Percentiles rank a stretch among this genome's conserved stretches.
These are phyloP conservation scores for Hemisphaericaspora lyxosophila DNA, from an alignment of 1,139 yeast species.

Conservation along the genomic window DNA sequence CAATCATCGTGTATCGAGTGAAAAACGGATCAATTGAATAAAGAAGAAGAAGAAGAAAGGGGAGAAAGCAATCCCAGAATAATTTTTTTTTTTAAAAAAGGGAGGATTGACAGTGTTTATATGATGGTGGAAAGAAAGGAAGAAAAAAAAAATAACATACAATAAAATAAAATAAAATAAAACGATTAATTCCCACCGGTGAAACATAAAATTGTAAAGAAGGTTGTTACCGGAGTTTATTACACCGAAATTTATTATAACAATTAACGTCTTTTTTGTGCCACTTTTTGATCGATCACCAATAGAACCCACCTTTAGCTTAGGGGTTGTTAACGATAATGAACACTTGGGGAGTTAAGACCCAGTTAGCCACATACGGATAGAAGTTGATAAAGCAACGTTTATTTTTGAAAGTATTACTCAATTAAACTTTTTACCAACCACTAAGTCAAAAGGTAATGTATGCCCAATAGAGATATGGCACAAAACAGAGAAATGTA, in stretches of 20 bases:
- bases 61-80: background rate
- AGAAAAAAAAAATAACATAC: background rate
- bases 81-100: background rate
- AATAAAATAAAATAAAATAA: background rate
- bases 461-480: no score
- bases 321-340: no score
- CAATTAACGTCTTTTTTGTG: background rate
- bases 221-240: constrained; percentile 8
- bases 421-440: no score
- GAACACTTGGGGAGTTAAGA: no score
- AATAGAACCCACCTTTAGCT: no score
- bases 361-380: no score
- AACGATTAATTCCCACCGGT: no score
- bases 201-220: constrained; percentile 3
- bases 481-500: no score
- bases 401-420: no score
- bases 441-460: no score
- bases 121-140: background rate
- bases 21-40: background rate
- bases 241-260: constrained; percentile 6
- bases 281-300: no score
- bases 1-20: constrained; percentile 4
- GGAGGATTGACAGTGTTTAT: constrained; percentile 1
- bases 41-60: constrained; percentile 1
- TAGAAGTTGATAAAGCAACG: no score